Percentiles rank a stretch among this genome's conserved stretches.
phyloP scores from a whole-genome alignment of 2,329 filamentous ascomycete genomes.

The Diplodia sapinea region DNA sequence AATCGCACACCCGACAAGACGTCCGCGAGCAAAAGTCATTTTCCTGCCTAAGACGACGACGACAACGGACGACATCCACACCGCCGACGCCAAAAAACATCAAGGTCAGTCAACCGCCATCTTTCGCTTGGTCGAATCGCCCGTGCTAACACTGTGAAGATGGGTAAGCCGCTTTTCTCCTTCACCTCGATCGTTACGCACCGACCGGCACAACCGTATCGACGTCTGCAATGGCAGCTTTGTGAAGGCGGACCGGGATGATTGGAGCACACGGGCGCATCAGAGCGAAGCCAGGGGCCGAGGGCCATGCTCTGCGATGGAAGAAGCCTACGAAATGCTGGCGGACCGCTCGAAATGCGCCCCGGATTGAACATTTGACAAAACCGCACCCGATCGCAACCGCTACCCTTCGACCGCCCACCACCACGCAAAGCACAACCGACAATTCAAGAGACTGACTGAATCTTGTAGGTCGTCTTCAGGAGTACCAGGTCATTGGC shows the following conservation, averaged over 20 bases:
- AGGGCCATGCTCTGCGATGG: not conserved
- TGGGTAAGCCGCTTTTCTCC: conserved; percentile 34
- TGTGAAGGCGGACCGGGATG: conserved; percentile 9
- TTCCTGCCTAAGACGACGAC: conserved; percentile 33
- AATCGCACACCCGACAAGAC: conserved; percentile 26
- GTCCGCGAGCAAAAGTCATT: conserved; percentile 39
- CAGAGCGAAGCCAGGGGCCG: not conserved
- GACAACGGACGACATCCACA: conserved; percentile 30
- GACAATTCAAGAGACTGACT: conserved; percentile 17
- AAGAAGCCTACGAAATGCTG: not conserved
- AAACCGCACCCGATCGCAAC: conserved; percentile 1
- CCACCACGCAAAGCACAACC: not conserved
- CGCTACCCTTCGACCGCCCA: not conserved
- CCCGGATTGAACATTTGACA: not conserved
- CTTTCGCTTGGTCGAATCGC: not conserved
- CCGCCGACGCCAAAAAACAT: conserved; percentile 33
- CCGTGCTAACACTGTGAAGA: conserved; percentile 32
- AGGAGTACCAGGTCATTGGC: conserved; percentile 99
- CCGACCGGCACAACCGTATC: conserved; percentile 10
- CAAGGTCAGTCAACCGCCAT: conserved; percentile 26
- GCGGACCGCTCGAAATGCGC: not conserved
- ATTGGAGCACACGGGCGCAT: conserved; percentile 1
- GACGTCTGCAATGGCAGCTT: conserved; percentile 18
- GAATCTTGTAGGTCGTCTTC: conserved; percentile 83
- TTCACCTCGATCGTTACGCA: conserved; percentile 14